phyloP scores from a whole-genome alignment of 345 rosid species.

The Jatropha curcas region DNA sequence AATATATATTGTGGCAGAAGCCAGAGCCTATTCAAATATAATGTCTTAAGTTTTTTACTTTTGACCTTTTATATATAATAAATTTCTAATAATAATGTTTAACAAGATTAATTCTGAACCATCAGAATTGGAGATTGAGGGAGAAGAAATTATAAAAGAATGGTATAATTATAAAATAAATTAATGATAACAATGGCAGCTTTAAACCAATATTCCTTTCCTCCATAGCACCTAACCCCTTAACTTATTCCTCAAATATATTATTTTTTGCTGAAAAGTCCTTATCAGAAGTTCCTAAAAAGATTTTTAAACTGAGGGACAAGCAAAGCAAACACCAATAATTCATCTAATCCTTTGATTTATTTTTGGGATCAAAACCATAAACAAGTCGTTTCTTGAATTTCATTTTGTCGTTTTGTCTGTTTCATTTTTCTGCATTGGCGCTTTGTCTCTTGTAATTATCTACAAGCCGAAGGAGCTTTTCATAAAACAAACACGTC shows the following conservation, averaged over 20 bases:
- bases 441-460: slow-evolving; percentile 6
- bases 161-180: not conserved
- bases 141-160: not conserved
- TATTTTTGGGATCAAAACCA: slow-evolving; percentile 13
- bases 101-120: too few species aligned
- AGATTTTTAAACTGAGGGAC: not conserved
- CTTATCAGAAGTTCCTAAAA: not conserved
- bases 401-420: slow-evolving; percentile 28
- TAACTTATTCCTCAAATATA: not conserved
- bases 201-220: slow-evolving; percentile 8
- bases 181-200: not conserved
- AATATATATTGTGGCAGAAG: too few species aligned
- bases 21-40: too few species aligned
- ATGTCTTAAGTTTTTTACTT: too few species aligned
- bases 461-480: slow-evolving; percentile 10
- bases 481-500: not conserved
- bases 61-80: too few species aligned
- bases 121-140: too few species aligned
- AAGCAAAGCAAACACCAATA: not conserved
- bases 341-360: not conserved
- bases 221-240: slow-evolving; percentile 2
- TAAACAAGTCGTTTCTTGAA: slow-evolving; percentile 18
- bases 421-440: not conserved
- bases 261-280: not conserved
- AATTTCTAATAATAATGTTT: too few species aligned